phyloP scores from a whole-genome alignment of 2,329 filamentous ascomycete species.

The Calycina herbarum region DNA sequence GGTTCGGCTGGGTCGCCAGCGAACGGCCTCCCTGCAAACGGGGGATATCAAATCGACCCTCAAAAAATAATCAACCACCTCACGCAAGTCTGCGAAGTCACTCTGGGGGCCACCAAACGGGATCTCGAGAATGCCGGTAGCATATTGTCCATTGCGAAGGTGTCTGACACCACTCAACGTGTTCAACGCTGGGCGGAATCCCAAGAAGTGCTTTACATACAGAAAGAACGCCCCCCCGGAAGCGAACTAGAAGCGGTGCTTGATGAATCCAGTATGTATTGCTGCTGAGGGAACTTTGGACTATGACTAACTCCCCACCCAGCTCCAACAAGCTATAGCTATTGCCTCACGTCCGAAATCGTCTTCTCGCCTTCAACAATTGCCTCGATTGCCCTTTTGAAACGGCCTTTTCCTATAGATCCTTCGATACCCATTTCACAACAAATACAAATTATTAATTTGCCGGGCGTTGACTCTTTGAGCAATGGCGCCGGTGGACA shows the following conservation, averaged over 20 bases:
- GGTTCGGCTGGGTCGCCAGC: slow-evolving; percentile 34
- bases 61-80: slow-evolving; percentile 70
- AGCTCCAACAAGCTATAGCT: slow-evolving; percentile 63
- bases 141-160: slow-evolving; percentile 71
- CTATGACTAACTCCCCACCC: slow-evolving; percentile 37
- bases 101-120: slow-evolving; percentile 70
- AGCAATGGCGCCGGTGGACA: slow-evolving; percentile 66
- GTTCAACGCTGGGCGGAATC: slow-evolving; percentile 86
- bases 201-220: slow-evolving; percentile 85
- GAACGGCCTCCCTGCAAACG: slow-evolving; percentile 26
- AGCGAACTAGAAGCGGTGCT: slow-evolving; percentile 32
- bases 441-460: slow-evolving; percentile 90
- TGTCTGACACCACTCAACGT: slow-evolving; percentile 83
- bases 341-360: slow-evolving; percentile 80
- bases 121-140: slow-evolving; percentile 82
- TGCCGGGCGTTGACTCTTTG: slow-evolving; percentile 73
- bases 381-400: slow-evolving; percentile 84
- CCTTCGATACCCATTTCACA: slow-evolving; percentile 76
- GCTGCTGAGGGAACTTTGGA: background rate
- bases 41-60: slow-evolving; percentile 63
- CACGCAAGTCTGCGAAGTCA: slow-evolving; percentile 67
- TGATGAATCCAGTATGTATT: slow-evolving; percentile 41
- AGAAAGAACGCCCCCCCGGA: slow-evolving; percentile 68
- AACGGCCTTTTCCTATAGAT: slow-evolving; percentile 86
- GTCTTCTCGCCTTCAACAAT: slow-evolving; percentile 76